Base-by-base conservation (phyloP, 306 rosid genomes). In the Cyclanthera cordifolia region DNA sequence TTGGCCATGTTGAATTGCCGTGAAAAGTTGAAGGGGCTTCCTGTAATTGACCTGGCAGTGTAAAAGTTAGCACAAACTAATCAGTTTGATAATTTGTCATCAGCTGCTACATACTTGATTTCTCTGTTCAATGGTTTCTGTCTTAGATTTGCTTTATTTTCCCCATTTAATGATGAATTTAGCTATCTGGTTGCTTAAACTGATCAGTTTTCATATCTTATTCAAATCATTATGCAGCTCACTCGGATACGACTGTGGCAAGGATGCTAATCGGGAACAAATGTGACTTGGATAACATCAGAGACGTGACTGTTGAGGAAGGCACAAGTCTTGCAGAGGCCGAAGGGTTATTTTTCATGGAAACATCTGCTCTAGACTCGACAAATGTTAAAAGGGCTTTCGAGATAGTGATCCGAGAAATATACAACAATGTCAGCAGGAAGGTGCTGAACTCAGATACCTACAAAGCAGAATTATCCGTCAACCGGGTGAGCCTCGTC, bases 261-360 rank as follows among this genome's bases (percentile, higher is more conserved):
- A 81, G 70, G 92, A 91, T 91, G 95, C 86, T 91, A 14, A 96
- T 91, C 59, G 97, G 97, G 37, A 91, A 91, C 83, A 91, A 91
- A 73, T 82, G 82, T 34, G 97, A 91, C 77, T 77, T 91, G 80
- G 96, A 88, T 66, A 84, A 85, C 69, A 88, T 88, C 43, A 77
- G 97, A 77, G 82, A 81, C 25, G 97, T 91, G 55, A 85, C 87
- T 53, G 65, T 91, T 2, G 97, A 91, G 56, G 97, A 91, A 75
- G 97, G 97, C 41, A 91, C 83, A 83, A 84, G 73, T 70, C 86
- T 91, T 46, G 96, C 97, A 1, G 97, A 91, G 83, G 79, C 90
- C 9, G 96, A 91, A 74, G 97, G 96, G 21, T 69, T 91, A 77
- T 91, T 87, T 79, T 91, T 88, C 92, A 87, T 91, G 95, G 97